Conservation (phyloP, 176 grass and related monocot genomes). For the Echinochloa phyllopogon region DNA sequence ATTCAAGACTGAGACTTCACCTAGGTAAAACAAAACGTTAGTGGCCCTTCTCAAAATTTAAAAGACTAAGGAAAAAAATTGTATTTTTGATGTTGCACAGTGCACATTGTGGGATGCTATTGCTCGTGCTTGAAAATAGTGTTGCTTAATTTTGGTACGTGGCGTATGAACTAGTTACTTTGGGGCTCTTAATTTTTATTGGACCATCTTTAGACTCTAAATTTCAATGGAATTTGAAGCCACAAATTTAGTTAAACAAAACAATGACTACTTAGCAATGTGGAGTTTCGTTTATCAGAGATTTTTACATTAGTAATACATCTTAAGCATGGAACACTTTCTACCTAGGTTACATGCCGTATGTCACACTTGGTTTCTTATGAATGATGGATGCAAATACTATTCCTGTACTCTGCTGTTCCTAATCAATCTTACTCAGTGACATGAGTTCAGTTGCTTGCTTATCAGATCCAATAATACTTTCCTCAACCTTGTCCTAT, state of each 20-base stretch:
- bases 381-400: background rate
- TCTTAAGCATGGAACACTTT: background rate
- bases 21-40: background rate
- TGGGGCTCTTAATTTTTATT: background rate
- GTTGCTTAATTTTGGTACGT: background rate
- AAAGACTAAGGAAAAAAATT: background rate
- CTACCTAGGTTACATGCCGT: conserved; percentile 11
- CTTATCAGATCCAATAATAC: background rate
- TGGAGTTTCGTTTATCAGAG: background rate
- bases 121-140: background rate
- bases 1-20: background rate
- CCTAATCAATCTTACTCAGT: background rate
- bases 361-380: background rate
- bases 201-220: background rate
- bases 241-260: conserved; percentile 17
- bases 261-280: background rate
- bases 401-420: background rate
- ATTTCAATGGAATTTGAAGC: background rate
- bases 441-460: background rate
- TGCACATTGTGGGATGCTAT: conserved; percentile 2
- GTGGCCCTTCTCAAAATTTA: background rate
- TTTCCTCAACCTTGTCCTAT: background rate
- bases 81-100: conserved; percentile 15
- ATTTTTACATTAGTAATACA: conserved; percentile 9
- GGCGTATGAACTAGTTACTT: background rate